Base-by-base conservation (phyloP, 2,329 filamentous ascomycete species). In the Penicillium sp. region DNA sequence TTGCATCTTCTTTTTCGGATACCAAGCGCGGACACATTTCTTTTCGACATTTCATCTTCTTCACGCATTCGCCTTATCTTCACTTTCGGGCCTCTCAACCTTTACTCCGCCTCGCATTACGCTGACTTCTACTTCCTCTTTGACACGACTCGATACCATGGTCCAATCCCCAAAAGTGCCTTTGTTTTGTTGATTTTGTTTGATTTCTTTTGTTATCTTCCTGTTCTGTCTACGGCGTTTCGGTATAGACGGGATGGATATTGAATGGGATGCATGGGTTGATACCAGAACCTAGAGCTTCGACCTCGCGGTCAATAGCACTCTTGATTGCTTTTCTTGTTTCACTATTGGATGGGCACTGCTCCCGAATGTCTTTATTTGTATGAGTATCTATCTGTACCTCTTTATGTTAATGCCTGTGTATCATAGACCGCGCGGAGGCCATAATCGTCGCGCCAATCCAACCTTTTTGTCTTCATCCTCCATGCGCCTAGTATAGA, bases 271-370 rank as follows among this genome's bases (percentile, higher is more conserved):
- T 65, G 58, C 62, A 67, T 64, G 65, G 65, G 57, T 62, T 69
- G 67, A 70, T 70, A 71, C 68, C 67, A 70, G 61, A 58, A 58
- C 50, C 47, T 71, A 71, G 68, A 71, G 59, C 57, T 58, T 60
- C 52, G 68, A 68, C 68, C 66, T 65, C 68, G 57, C 65, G 66
- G 68, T 69, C 65, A 61, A 60, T 57, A 56, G 54, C 54, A 54
- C 42, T 48, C 53, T 58, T 49, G 49, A 49, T 55, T 57, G 56
- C 42, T 51, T 55, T 55, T 55, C 47, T 53, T 45, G 41, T 54
- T 46, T 55, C 52, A 45, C n/a, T 47, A 49, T 52, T 55, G 50
- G 33, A 49, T 53, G 34, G 50, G 29, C 29, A 18, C 7, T 35
- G 47, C 29, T 38, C 40, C 29, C n/a, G 18, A 25, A 7, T 25